phyloP scores from a whole-genome alignment of 2,329 filamentous ascomycete species.

The Colletotrichum sojae region DNA sequence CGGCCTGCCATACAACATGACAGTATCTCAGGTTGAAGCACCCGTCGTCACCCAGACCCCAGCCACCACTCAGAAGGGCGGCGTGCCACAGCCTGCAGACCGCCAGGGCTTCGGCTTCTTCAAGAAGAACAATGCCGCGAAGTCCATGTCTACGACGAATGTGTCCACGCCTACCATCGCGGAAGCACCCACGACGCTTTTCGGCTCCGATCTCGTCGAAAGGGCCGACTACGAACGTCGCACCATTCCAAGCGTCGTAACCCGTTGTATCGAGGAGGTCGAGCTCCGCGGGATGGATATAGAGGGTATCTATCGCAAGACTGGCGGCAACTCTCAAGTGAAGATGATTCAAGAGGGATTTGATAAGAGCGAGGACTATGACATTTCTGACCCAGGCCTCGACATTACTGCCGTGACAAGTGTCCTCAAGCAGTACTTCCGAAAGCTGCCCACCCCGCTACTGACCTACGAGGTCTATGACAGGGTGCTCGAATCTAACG shows the following conservation, averaged over 20 bases:
- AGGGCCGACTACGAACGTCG: constrained; percentile 90
- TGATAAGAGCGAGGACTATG: constrained; percentile 86
- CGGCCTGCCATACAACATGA: constrained; percentile 80
- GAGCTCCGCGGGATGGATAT: constrained; percentile 97
- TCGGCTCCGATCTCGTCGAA: constrained; percentile 90
- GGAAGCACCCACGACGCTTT: constrained; percentile 75
- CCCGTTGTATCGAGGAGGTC: constrained; percentile 95
- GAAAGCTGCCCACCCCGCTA: constrained; percentile 89
- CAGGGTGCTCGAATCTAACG: constrained; percentile 83
- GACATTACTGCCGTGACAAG: constrained; percentile 98
- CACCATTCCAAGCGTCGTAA: constrained; percentile 91
- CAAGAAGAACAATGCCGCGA: constrained; percentile 67
- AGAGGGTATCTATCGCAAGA: constrained; percentile 98
- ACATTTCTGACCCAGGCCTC: constrained; percentile 92
- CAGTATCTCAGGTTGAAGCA: constrained; percentile 66
- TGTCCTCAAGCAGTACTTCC: constrained; percentile 97
- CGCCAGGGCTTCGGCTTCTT: constrained; percentile 82
- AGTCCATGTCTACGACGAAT: constrained; percentile 62
- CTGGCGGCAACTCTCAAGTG: constrained; percentile 91
- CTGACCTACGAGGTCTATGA: constrained; percentile 96
- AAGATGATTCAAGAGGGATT: constrained; percentile 93
- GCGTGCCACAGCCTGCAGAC: constrained; percentile 18
- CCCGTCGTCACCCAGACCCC: constrained; percentile 12
- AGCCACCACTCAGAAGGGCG: constrained; percentile 33
- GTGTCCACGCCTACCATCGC: constrained; percentile 56